These are phyloP conservation scores for Leishmania braziliensis DNA, from an alignment of 208 protist species.

Conservation along the genomic window DNA sequence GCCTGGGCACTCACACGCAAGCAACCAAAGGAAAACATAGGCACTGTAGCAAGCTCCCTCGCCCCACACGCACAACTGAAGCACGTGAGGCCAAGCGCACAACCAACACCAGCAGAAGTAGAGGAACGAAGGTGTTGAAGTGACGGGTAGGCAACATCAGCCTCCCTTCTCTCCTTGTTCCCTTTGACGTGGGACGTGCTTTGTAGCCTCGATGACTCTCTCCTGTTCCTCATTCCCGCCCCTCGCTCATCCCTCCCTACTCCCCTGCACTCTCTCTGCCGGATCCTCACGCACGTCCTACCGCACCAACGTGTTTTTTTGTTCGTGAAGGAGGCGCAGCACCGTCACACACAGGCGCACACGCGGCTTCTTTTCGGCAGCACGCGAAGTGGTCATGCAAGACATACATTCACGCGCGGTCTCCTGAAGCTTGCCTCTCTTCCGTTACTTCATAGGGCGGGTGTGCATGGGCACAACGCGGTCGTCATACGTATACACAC, in stretches of 20 bases:
- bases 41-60: neutral
- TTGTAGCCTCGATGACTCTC: no score
- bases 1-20: neutral
- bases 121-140: neutral
- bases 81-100: neutral
- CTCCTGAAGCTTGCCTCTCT: constrained; percentile 2
- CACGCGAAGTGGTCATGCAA: neutral
- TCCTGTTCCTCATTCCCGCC: neutral
- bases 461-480: constrained; percentile 9
- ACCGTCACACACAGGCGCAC: neutral
- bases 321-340: neutral
- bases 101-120: neutral
- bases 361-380: neutral
- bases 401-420: neutral
- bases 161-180: neutral
- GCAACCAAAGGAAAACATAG: neutral
- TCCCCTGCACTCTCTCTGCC: neutral
- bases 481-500: constrained; percentile 1
- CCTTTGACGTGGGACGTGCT: neutral
- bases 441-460: neutral
- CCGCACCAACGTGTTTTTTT: neutral
- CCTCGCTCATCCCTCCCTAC: neutral
- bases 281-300: neutral
- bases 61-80: neutral
- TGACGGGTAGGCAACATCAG: neutral